Evolutionary conservation across 2,329 filamentous ascomycete genomes (phyloP), one percentile per base, ranked within the genome.

Genomic region (Penicillium crustosum): DNA sequence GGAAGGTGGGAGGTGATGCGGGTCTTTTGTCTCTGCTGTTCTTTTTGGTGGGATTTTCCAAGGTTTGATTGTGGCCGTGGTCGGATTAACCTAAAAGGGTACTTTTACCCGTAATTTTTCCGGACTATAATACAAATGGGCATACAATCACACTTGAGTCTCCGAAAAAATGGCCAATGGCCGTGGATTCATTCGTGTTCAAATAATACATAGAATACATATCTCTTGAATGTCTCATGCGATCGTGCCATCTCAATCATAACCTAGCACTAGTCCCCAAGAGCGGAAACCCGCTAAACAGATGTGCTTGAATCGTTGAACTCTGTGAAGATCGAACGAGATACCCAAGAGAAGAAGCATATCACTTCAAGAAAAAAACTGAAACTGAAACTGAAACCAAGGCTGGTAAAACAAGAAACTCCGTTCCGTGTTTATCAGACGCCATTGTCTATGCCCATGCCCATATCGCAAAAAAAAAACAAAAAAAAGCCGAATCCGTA

Each of bases 31-130:
- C 60, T 56, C 47, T 51, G 52, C 47, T 51, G 54, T 60, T 65
- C 64, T 66, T 67, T 67, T 67, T 61, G 65, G 63, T 66, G 64
- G 65, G 64, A 66, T 67, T 67, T 67, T 48, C 45, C 45, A 48
- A 48, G 45, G 45, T 48, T 67, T 62, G 64, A 67, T 66, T 67
- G 65, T 67, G 65, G 65, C 65, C 62, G 43, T 25, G 43, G 7
- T 2, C 64, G 65, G 65, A 67, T 61, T 47, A 66, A 64, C 57
- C 45, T 2, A 35, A 59, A 29, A n/a, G 0, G 57, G 62, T 6
- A 27, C 17, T 33, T 62, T 66, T 59, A 2, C 49, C 65, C 65
- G 57, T 10, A 3, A 27, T 50, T 49, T 3, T 41, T 52, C 54
- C 60, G 55, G 55, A 59, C 51, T 62, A 62, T 63, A 61, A 4